These are phyloP conservation scores for Penicillium expansum DNA, from an alignment of 2,329 filamentous ascomycete genomes.

Conservation along the genomic window DNA sequence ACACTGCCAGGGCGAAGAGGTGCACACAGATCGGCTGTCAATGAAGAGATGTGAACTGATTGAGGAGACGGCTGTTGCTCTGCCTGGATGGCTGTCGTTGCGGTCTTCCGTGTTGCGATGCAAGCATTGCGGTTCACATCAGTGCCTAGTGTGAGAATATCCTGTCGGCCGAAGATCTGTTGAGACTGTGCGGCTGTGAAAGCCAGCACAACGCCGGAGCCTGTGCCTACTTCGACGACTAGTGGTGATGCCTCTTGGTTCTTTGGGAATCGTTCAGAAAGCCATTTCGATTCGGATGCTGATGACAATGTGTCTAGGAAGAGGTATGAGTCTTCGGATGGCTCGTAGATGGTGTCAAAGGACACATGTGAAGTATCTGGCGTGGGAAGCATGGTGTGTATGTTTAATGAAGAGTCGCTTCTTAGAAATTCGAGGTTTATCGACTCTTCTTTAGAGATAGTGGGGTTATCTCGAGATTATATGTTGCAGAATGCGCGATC, in stretches of 20 bases:
- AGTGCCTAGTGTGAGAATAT: conserved; percentile 70
- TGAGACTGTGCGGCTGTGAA: conserved; percentile 76
- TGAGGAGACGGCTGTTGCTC: conserved; percentile 29
- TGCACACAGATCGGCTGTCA: conserved; percentile 67
- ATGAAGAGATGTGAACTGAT: conserved; percentile 62
- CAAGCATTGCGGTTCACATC: conserved; percentile 88
- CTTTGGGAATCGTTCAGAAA: conserved; percentile 59
- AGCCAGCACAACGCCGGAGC: conserved; percentile 89
- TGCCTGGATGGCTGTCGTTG: conserved; percentile 49
- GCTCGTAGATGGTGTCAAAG: conserved; percentile 87
- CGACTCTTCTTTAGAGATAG: neutral
- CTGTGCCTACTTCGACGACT: conserved; percentile 81
- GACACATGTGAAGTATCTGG: conserved; percentile 89
- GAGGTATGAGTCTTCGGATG: conserved; percentile 92
- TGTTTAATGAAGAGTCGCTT: neutral
- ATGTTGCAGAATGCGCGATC: neutral
- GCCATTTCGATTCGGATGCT: conserved; percentile 64
- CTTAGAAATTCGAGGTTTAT: neutral
- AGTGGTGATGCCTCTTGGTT: conserved; percentile 49
- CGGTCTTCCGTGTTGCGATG: conserved; percentile 68
- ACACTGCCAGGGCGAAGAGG: conserved; percentile 59
- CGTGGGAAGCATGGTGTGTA: conserved; percentile 73
- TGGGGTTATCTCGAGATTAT: neutral
- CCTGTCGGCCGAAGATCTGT: conserved; percentile 67
- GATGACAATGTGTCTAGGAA: conserved; percentile 88